These are phyloP conservation scores for Postia placenta DNA, from an alignment of 768 basidiomycete species.

Conservation along the genomic window DNA sequence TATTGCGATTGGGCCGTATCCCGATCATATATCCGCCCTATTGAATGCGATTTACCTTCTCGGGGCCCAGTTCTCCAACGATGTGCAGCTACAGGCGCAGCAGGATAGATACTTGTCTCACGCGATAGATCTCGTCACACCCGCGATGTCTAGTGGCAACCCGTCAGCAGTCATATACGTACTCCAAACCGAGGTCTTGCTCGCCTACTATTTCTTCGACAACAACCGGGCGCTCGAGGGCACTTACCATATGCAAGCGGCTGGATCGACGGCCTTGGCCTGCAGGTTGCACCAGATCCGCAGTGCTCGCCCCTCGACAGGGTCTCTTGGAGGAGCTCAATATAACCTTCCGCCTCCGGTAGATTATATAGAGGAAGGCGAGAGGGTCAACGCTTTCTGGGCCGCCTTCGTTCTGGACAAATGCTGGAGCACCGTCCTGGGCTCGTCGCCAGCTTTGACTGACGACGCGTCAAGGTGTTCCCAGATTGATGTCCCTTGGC, in stretches of 20 bases:
- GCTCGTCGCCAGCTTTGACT: conserved; percentile 46
- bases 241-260: conserved; percentile 40
- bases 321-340: not conserved
- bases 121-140: conserved; percentile 43
- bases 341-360: not conserved
- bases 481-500: conserved; percentile 35
- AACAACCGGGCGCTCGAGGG: conserved; percentile 56
- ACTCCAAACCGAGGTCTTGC: conserved; percentile 42
- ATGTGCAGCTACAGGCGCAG: conserved; percentile 19
- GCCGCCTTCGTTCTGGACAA: conserved; percentile 53
- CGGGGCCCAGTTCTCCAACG: conserved; percentile 22
- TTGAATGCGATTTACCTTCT: conserved; percentile 36
- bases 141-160: conserved; percentile 25
- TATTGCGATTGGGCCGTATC: conserved; percentile 13
- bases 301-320: conserved; percentile 13
- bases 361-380: conserved; percentile 46
- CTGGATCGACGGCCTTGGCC: conserved; percentile 29
- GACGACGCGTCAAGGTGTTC: conserved; percentile 41
- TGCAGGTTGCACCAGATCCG: conserved; percentile 23
- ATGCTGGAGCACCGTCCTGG: conserved; percentile 46
- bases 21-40: conserved; percentile 31
- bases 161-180: conserved; percentile 30
- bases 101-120: conserved; percentile 41
- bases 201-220: conserved; percentile 60
- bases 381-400: conserved; percentile 66